A percentile compares a stretch with the other conserved stretches of the same genome.
phyloP scores from a whole-genome alignment of 225 moss, liverwort and hornwort species.

The Marchantia polymorpha region DNA sequence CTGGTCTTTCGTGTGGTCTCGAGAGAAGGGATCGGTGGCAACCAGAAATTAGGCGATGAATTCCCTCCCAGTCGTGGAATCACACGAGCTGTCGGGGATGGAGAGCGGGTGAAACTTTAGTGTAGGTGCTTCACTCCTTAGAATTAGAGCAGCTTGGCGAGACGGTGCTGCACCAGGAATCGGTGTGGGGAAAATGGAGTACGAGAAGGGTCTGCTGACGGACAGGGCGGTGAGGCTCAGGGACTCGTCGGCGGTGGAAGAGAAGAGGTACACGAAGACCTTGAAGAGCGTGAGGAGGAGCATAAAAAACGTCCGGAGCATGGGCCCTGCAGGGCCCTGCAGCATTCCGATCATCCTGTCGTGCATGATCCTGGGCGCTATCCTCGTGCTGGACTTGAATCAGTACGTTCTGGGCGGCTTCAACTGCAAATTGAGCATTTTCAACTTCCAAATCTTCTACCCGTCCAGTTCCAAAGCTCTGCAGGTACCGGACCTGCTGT shows the following conservation, averaged over 20 bases:
- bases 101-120: neutral
- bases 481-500: neutral
- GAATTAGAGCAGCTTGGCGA: neutral
- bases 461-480: neutral
- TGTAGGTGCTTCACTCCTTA: neutral
- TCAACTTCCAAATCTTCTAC: slow-evolving; percentile 9
- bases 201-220: slow-evolving; percentile 9
- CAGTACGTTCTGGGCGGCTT: slow-evolving; percentile 9
- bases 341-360: neutral
- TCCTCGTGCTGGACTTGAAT: slow-evolving; percentile 1
- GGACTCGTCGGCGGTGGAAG: neutral
- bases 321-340: neutral
- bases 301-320: neutral
- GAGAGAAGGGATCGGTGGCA: neutral
- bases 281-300: slow-evolving; percentile 4
- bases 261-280: neutral
- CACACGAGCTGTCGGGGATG: neutral
- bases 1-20: neutral
- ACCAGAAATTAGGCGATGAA: neutral
- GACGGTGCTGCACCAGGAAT: neutral
- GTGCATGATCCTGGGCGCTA: neutral
- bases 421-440: slow-evolving; percentile 17
- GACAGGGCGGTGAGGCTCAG: slow-evolving; percentile 8
- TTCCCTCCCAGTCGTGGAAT: neutral
- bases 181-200: slow-evolving; percentile 9